Conservation (phyloP, 2,329 filamentous ascomycete species). For the Trichothecium sympodiale region DNA sequence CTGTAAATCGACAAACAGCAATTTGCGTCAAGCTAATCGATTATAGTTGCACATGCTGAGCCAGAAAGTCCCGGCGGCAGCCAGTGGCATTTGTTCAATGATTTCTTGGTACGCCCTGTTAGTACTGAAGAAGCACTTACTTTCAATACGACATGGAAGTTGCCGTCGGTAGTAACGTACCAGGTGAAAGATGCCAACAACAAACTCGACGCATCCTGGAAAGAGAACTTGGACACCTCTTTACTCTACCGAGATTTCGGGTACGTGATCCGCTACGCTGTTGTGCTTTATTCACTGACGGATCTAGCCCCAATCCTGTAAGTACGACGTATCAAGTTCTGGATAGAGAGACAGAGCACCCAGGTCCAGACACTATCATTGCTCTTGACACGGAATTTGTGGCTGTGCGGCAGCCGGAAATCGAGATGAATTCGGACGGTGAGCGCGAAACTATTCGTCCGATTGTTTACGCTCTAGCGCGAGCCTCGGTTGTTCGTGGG, state of each 20-base stretch:
- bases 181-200: constrained; percentile 76
- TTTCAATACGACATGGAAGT: constrained; percentile 88
- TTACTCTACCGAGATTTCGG: constrained; percentile 65
- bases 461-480: constrained; percentile 81
- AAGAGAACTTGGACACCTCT: constrained; percentile 69
- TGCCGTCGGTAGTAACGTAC: constrained; percentile 78
- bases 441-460: constrained; percentile 86
- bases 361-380: constrained; percentile 61
- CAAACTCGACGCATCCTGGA: constrained; percentile 78
- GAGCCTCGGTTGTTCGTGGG: constrained; percentile 82
- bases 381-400: constrained; percentile 97
- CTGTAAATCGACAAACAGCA: constrained; percentile 12
- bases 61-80: constrained; percentile 46
- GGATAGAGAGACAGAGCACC: constrained; percentile 48
- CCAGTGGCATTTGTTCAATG: constrained; percentile 95
- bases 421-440: constrained; percentile 91
- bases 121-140: constrained; percentile 73
- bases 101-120: constrained; percentile 80
- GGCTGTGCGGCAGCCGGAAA: constrained; percentile 81
- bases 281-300: constrained; percentile 19
- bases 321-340: constrained; percentile 51
- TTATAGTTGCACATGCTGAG: constrained; percentile 54
- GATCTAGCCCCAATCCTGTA: constrained; percentile 22
- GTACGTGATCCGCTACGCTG: constrained; percentile 21
- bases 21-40: constrained; percentile 12